These are phyloP conservation scores for Boeremia exigua DNA, from an alignment of 2,329 filamentous ascomycete species.

Conservation along the genomic window DNA sequence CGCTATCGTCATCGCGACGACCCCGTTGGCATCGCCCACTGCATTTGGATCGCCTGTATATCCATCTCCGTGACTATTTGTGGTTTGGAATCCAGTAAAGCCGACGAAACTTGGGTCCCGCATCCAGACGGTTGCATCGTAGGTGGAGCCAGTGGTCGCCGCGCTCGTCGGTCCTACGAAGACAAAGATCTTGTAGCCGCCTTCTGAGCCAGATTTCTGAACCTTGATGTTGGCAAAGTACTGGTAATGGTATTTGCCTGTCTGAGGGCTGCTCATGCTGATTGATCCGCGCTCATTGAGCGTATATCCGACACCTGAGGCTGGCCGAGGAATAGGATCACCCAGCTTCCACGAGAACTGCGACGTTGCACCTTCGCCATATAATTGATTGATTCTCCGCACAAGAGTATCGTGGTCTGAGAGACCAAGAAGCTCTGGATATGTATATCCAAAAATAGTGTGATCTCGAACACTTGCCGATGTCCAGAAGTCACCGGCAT, in stretches of 20 bases:
- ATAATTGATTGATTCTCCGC: constrained; percentile 65
- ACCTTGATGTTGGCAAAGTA: constrained; percentile 73
- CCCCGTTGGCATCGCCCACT: constrained; percentile 38
- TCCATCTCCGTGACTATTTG: constrained; percentile 25
- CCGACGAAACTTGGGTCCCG: constrained; percentile 65
- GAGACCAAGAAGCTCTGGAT: constrained; percentile 64
- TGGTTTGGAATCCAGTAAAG: constrained; percentile 57
- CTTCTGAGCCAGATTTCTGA: constrained; percentile 64
- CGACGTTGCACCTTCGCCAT: constrained; percentile 54
- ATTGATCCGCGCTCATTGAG: constrained; percentile 14
- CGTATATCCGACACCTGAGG: background rate
- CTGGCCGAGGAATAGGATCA: background rate
- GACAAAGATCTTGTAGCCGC: constrained; percentile 70
- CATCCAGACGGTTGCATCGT: constrained; percentile 60
- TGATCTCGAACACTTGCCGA: constrained; percentile 67
- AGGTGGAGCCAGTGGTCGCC: constrained; percentile 52
- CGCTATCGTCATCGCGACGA: constrained; percentile 54
- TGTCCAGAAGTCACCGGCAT: constrained; percentile 69
- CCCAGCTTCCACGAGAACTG: constrained; percentile 16
- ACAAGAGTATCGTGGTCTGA: constrained; percentile 50
- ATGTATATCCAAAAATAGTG: constrained; percentile 74
- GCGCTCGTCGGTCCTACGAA: constrained; percentile 66
- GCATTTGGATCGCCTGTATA: background rate
- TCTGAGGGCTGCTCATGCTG: constrained; percentile 6
- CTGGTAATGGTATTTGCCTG: constrained; percentile 45